Conservation (phyloP, 306 rosid species). For the Ormosia semicastrata region DNA sequence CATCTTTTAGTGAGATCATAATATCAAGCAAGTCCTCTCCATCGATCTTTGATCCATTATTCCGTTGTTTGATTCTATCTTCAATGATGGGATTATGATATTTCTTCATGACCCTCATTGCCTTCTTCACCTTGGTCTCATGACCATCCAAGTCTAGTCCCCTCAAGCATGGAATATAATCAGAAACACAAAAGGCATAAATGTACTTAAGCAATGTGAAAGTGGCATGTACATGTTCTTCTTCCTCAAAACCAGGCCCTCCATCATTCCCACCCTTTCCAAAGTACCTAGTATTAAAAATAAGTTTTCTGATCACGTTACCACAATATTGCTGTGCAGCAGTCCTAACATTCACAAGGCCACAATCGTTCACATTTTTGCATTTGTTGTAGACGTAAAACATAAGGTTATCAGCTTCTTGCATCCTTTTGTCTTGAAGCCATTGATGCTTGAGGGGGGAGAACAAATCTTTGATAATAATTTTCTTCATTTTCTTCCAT, state of each 20-base stretch:
- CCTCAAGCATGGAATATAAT: slow-evolving; percentile 38
- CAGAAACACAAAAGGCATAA: slow-evolving; percentile 33
- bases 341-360: slow-evolving; percentile 20
- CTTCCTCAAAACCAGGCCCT: slow-evolving; percentile 45
- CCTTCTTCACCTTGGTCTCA: slow-evolving; percentile 1
- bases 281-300: slow-evolving; percentile 36
- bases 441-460: not conserved
- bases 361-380: not conserved
- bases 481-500: slow-evolving; percentile 37
- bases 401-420: slow-evolving; percentile 39
- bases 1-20: slow-evolving; percentile 35
- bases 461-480: not conserved
- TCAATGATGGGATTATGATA: slow-evolving; percentile 35
- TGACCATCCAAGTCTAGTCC: slow-evolving; percentile 40
- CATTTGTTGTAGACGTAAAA: slow-evolving; percentile 11
- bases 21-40: slow-evolving; percentile 46
- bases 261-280: slow-evolving; percentile 34
- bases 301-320: slow-evolving; percentile 21
- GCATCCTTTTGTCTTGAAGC: slow-evolving; percentile 31
- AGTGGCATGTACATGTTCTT: slow-evolving; percentile 24
- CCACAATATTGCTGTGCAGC: slow-evolving; percentile 19
- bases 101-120: not conserved
- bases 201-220: not conserved
- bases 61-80: slow-evolving; percentile 37
- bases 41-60: slow-evolving; percentile 21